Evolutionary conservation across 2,329 filamentous ascomycete genomes (phyloP).

Genomic region (Paradendryphiella salina): DNA sequence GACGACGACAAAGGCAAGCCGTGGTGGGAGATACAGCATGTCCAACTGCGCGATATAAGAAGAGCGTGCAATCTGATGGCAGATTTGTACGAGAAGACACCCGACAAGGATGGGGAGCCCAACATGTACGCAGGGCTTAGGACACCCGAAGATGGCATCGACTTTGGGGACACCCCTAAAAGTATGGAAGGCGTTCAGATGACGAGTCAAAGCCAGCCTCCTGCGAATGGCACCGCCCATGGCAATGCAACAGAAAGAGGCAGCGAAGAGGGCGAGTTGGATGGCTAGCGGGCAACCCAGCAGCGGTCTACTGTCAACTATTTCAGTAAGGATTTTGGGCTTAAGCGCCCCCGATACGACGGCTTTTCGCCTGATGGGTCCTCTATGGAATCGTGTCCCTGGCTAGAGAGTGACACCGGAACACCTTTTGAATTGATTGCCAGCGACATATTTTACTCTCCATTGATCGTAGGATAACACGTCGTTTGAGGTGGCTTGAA

Average conservation of each 20-base stretch:
- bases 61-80: slow-evolving; percentile 77
- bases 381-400: neutral
- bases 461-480: neutral
- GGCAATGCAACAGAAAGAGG: slow-evolving; percentile 33
- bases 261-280: slow-evolving; percentile 55
- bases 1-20: slow-evolving; percentile 71
- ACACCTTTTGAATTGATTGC: neutral
- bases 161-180: slow-evolving; percentile 38
- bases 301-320: neutral
- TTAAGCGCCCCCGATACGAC: too few relatives aligned
- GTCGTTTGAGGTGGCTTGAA: neutral
- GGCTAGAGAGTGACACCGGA: neutral
- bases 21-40: slow-evolving; percentile 84
- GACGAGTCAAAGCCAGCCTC: slow-evolving; percentile 24
- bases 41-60: slow-evolving; percentile 69
- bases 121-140: slow-evolving; percentile 54
- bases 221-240: slow-evolving; percentile 23
- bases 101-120: slow-evolving; percentile 47
- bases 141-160: slow-evolving; percentile 45
- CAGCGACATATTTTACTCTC: neutral
- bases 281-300: slow-evolving; percentile 43
- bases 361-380: neutral
- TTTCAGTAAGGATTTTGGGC: too few relatives aligned
- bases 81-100: slow-evolving; percentile 53
- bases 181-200: slow-evolving; percentile 33